phyloP scores from a whole-genome alignment of 257 asterid species.

The Nicotiana noctiflora region DNA sequence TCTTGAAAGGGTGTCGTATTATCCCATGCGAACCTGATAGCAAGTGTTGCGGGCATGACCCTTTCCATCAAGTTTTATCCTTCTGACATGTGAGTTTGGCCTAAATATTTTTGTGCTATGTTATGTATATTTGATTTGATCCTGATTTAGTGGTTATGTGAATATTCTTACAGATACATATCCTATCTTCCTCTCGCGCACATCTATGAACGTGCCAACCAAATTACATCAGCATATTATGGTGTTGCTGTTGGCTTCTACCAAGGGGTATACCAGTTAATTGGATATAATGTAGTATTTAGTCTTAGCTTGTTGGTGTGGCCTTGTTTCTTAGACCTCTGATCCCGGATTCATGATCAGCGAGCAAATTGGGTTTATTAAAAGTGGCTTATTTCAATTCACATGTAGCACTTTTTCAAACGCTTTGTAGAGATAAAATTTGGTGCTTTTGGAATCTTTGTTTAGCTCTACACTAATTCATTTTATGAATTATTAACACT shows the following conservation, averaged over 20 bases:
- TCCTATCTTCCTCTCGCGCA: constrained; percentile 98
- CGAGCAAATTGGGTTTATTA: neutral
- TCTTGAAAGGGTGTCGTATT: constrained; percentile 70
- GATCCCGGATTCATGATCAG: neutral
- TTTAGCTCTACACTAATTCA: neutral
- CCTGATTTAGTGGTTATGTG: constrained; percentile 4
- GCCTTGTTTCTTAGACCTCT: constrained; percentile 8
- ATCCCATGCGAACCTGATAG: constrained; percentile 73
- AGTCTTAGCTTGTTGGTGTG: constrained; percentile 13
- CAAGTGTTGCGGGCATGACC: constrained; percentile 71
- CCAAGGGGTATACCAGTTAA: constrained; percentile 67
- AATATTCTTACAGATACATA: constrained; percentile 55
- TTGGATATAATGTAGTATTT: neutral
- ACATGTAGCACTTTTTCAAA: neutral
- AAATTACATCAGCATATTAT: constrained; percentile 39
- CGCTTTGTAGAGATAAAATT: neutral
- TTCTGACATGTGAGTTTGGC: constrained; percentile 72
- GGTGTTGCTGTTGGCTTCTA: constrained; percentile 89
- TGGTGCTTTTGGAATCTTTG: neutral
- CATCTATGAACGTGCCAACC: constrained; percentile 93
- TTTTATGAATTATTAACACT: neutral
- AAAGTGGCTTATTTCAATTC: neutral
- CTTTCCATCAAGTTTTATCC: constrained; percentile 43
- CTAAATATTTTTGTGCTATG: constrained; percentile 9
- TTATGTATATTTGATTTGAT: neutral